Percentiles rank a stretch among this genome's conserved stretches.
phyloP scores from a whole-genome alignment of 306 rosid genomes.

The Citrullus amarus region DNA sequence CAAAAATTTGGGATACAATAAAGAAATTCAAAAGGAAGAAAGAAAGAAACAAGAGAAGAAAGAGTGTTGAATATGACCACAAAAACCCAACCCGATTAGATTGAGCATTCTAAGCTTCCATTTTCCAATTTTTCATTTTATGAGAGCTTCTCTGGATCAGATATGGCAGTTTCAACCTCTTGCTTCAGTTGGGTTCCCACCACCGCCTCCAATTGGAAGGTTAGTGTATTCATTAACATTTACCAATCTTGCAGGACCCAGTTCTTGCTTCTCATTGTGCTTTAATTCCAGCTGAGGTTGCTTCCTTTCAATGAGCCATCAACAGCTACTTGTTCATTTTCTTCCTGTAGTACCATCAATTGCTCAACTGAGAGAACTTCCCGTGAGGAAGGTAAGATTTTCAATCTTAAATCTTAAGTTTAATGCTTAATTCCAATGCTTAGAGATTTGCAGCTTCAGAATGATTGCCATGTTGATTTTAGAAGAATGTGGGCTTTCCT shows the following conservation, averaged over 20 bases:
- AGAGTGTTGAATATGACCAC: constrained; percentile 11
- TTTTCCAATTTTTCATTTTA: constrained; percentile 11
- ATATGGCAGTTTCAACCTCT: constrained; percentile 58
- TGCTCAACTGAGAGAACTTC: constrained; percentile 34
- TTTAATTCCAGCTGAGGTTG: constrained; percentile 33
- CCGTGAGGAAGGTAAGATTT: constrained; percentile 35
- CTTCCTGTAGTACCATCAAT: constrained; percentile 23
- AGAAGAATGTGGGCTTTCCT: background rate
- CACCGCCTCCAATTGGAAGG: constrained; percentile 40
- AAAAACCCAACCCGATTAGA: constrained; percentile 20
- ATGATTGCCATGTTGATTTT: background rate
- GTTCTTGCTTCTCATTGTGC: constrained; percentile 7
- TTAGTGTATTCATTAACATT: background rate
- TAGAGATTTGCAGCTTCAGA: background rate
- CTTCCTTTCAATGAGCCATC: constrained; percentile 31
- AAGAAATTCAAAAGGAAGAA: background rate
- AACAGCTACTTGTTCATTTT: constrained; percentile 23
- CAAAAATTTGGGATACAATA: too few species aligned
- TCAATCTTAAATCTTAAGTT: constrained; percentile 9
- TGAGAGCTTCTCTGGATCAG: constrained; percentile 22
- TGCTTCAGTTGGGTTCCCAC: constrained; percentile 47
- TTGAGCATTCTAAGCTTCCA: constrained; percentile 17
- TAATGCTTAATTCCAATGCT: background rate
- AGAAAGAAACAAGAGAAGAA: background rate
- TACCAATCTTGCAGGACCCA: background rate